Percentiles rank a stretch among this genome's conserved stretches.
Conservation (phyloP, 495 filamentous ascomycete species). For the Annulohypoxylon stygium region DNA sequence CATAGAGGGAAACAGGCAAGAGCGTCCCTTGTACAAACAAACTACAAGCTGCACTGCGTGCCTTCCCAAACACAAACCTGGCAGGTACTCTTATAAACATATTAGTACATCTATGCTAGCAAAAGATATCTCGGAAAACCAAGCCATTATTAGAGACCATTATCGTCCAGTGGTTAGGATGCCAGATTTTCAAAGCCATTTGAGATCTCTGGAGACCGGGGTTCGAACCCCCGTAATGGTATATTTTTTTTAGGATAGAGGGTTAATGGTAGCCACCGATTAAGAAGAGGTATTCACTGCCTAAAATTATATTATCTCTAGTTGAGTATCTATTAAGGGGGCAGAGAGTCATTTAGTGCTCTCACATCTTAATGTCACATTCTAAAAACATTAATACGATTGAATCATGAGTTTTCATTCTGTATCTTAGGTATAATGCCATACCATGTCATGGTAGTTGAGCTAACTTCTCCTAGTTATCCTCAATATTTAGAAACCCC, state of each 20-base stretch:
- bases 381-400: neutral
- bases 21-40: neutral
- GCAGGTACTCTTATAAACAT: neutral
- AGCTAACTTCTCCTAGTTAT: neutral
- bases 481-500: neutral
- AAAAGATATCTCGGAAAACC: no score
- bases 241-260: neutral
- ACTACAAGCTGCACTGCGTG: neutral
- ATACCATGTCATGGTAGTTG: neutral
- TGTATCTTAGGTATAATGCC: neutral
- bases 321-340: no score
- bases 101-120: no score
- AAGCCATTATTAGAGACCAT: neutral
- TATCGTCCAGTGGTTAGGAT: conserved; percentile 46
- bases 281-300: no score
- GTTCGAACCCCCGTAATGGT: conserved; percentile 47
- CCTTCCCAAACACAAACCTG: neutral
- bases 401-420: conserved; percentile 3
- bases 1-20: neutral
- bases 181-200: conserved; percentile 37
- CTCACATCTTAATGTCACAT: neutral
- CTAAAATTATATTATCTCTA: no score
- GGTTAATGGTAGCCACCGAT: no score
- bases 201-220: conserved; percentile 40
- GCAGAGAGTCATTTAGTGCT: neutral